These are phyloP conservation scores for Picea engelmannii DNA, from an alignment of 83 land plant genomes.

Conservation along the genomic window DNA sequence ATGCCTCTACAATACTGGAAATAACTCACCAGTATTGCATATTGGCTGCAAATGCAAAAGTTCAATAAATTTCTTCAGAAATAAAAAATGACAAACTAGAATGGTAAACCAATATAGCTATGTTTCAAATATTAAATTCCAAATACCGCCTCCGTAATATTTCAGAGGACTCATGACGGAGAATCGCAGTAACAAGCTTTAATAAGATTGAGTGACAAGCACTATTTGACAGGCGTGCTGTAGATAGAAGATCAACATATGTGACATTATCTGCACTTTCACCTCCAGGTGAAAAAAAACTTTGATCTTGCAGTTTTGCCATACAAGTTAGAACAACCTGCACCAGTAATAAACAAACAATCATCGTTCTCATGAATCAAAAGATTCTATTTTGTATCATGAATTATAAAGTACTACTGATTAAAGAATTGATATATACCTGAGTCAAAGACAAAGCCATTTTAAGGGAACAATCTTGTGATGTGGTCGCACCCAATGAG, in stretches of 20 bases:
- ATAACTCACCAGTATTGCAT: constrained; percentile 85
- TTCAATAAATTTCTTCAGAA: constrained; percentile 13
- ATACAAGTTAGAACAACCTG: constrained; percentile 92
- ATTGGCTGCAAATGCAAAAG: constrained; percentile 61
- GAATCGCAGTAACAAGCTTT: constrained; percentile 77
- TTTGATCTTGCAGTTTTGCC: constrained; percentile 93
- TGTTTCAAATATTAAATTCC: neutral
- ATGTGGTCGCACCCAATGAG: constrained; percentile 69
- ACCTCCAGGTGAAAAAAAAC: constrained; percentile 67
- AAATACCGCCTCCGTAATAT: constrained; percentile 82
- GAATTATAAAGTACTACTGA: neutral
- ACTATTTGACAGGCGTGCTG: constrained; percentile 76
- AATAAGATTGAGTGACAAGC: constrained; percentile 86
- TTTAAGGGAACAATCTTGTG: constrained; percentile 89
- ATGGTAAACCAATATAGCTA: neutral
- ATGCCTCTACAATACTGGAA: constrained; percentile 89
- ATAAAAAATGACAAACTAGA: neutral
- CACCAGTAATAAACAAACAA: neutral
- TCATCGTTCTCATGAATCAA: neutral
- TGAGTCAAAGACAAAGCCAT: constrained; percentile 89
- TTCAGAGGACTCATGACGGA: constrained; percentile 87
- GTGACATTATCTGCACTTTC: constrained; percentile 79
- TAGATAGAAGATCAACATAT: constrained; percentile 71
- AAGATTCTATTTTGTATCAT: neutral
- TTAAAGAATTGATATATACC: constrained; percentile 34